phyloP scores from a whole-genome alignment of 129 eudicot species.

The Oenanthe sinensis region DNA sequence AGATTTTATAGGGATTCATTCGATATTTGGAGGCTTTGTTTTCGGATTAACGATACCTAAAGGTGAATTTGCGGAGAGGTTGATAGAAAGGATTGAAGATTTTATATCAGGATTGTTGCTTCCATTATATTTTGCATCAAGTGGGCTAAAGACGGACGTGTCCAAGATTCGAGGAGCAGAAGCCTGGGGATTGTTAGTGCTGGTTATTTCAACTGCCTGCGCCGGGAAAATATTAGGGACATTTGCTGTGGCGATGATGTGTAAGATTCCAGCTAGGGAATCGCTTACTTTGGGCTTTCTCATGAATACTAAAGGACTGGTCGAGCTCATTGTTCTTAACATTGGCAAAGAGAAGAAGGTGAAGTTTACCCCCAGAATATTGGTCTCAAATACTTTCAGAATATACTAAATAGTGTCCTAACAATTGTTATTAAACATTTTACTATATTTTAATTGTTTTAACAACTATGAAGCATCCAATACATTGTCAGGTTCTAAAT shows the following conservation, averaged over 20 bases:
- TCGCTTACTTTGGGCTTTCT: conserved; percentile 57
- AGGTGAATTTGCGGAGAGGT: conserved; percentile 48
- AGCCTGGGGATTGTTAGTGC: conserved; percentile 71
- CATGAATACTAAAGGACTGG: conserved; percentile 93
- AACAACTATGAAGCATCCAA: background rate
- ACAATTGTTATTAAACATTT: background rate
- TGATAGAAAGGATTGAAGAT: conserved; percentile 72
- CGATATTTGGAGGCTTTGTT: conserved; percentile 81
- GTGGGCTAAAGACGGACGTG: conserved; percentile 75
- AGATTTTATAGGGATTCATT: conserved; percentile 73
- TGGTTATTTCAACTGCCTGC: conserved; percentile 71
- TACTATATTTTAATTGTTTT: background rate
- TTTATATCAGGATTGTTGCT: conserved; percentile 72
- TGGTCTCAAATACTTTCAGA: background rate
- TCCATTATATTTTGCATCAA: conserved; percentile 83
- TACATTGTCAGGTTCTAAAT: conserved; percentile 52
- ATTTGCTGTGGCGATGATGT: conserved; percentile 50
- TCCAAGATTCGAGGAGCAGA: conserved; percentile 41
- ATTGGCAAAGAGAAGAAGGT: conserved; percentile 87
- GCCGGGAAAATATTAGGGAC: conserved; percentile 76
- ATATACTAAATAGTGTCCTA: background rate
- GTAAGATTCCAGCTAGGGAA: conserved; percentile 57
- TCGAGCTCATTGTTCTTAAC: conserved; percentile 38
- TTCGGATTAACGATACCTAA: conserved; percentile 81
- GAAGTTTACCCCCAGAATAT: background rate